phyloP scores from a whole-genome alignment of 2,329 filamentous ascomycete species.

The Phaeomoniella chlamydospora region DNA sequence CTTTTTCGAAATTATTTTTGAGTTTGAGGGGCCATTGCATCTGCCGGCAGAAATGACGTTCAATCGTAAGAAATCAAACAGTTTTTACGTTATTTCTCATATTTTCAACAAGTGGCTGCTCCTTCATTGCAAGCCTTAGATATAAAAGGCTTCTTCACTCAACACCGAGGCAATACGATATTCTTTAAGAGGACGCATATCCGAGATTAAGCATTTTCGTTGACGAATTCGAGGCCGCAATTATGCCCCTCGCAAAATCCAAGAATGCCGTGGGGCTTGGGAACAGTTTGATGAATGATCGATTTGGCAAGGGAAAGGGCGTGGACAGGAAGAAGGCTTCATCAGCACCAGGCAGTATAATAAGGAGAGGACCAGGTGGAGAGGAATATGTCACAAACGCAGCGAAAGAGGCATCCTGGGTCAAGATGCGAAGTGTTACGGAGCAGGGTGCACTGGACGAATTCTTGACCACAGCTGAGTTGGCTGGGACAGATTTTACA shows the following conservation, averaged over 20 bases:
- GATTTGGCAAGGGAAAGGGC: constrained; percentile 88
- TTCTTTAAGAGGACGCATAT: no score
- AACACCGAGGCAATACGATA: not conserved
- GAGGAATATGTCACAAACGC: constrained; percentile 87
- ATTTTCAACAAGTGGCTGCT: no score
- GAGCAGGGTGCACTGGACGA: constrained; percentile 95
- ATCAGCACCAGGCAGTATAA: constrained; percentile 45
- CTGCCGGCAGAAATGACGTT: not conserved
- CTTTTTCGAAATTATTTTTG: not conserved
- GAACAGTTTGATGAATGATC: constrained; percentile 97
- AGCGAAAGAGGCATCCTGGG: constrained; percentile 82
- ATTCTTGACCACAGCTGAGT: constrained; percentile 85
- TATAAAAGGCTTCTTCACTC: not conserved
- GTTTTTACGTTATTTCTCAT: no score
- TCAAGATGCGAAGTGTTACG: constrained; percentile 98
- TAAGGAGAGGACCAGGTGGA: constrained; percentile 58
- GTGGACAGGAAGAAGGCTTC: constrained; percentile 62
- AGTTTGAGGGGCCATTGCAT: constrained; percentile 23
- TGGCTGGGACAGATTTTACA: constrained; percentile 97
- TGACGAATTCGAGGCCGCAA: constrained; percentile 18
- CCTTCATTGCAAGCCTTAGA: no score
- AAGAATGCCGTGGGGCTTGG: constrained; percentile 91
- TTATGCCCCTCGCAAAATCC: constrained; percentile 73
- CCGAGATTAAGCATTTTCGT: no score
- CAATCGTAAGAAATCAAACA: no score